Percentiles rank a stretch among this genome's conserved stretches.
Conservation (phyloP, 176 grass and related monocot species). For the Themeda triandra region DNA sequence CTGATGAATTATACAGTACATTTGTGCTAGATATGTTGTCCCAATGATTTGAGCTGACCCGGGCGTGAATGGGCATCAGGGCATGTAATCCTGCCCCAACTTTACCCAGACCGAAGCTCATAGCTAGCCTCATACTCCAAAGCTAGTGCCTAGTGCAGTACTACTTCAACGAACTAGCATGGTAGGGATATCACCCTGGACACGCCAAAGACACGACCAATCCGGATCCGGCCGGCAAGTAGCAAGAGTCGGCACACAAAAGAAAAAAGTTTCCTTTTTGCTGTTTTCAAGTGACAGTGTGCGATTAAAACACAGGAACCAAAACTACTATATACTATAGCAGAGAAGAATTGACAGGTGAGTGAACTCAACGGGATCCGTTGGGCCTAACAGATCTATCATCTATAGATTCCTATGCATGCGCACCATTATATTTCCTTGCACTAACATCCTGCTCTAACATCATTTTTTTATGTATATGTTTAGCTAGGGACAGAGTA, state of each 20-base stretch:
- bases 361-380: not conserved
- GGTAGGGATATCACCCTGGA: not conserved
- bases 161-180: not conserved
- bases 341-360: not conserved
- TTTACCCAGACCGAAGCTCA: constrained; percentile 14
- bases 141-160: not conserved
- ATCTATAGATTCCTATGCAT: not conserved
- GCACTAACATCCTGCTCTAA: no score
- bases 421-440: not conserved
- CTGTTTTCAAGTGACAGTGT: not conserved
- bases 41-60: constrained; percentile 19
- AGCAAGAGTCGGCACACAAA: not conserved
- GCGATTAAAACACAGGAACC: not conserved
- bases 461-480: no score
- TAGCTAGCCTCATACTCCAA: no score
- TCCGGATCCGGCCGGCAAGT: not conserved
- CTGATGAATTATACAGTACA: not conserved
- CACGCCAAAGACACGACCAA: not conserved
- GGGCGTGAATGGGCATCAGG: not conserved
- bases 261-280: not conserved
- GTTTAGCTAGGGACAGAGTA: no score
- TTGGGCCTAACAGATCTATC: not conserved
- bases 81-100: not conserved
- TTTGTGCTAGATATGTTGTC: not conserved
- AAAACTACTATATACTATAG: no score